A percentile compares a stretch with the other conserved stretches of the same genome.
Evolutionary conservation across 305 asterid genomes (phyloP).

Genomic region (Andrographis paniculata): DNA sequence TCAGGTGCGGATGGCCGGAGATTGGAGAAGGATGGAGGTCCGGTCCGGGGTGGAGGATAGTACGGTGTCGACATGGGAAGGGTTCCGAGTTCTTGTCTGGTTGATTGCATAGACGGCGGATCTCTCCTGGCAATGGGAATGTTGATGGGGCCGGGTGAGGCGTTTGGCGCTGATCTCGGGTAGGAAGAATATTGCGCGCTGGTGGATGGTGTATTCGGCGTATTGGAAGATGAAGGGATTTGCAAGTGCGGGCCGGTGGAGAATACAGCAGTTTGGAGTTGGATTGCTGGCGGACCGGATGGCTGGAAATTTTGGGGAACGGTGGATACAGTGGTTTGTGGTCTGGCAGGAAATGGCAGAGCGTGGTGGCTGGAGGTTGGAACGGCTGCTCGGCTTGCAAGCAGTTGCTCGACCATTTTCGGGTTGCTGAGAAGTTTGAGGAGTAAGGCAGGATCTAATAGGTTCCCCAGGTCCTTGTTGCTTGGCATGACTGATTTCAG

Average conservation of each 20-base stretch:
- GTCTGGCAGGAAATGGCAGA: not conserved
- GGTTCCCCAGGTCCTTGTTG: conserved; percentile 31
- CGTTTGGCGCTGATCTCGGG: not conserved
- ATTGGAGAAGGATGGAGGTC: not conserved
- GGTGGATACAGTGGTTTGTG: conserved; percentile 14
- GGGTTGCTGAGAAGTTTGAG: conserved; percentile 63
- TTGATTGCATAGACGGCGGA: not conserved
- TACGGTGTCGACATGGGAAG: conserved; percentile 26
- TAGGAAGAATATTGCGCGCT: conserved; percentile 13
- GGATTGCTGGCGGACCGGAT: conserved; percentile 3
- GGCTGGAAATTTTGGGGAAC: conserved; percentile 14
- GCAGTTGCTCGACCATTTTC: conserved; percentile 56
- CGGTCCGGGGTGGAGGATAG: not conserved
- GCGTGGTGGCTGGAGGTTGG: conserved; percentile 19
- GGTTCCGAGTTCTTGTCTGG: conserved; percentile 33
- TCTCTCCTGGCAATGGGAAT: not conserved
- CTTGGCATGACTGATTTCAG: conserved; percentile 35
- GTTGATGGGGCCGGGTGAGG: conserved; percentile 13
- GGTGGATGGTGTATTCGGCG: conserved; percentile 16
- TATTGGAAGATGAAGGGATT: conserved; percentile 2
- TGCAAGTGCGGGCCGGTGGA: not conserved
- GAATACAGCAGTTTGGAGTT: not conserved
- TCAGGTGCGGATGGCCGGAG: not conserved
- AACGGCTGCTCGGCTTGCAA: conserved; percentile 32
- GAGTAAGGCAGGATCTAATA: conserved; percentile 57